phyloP scores from a whole-genome alignment of 1,139 yeast genomes.

The Candida neerlandica region DNA sequence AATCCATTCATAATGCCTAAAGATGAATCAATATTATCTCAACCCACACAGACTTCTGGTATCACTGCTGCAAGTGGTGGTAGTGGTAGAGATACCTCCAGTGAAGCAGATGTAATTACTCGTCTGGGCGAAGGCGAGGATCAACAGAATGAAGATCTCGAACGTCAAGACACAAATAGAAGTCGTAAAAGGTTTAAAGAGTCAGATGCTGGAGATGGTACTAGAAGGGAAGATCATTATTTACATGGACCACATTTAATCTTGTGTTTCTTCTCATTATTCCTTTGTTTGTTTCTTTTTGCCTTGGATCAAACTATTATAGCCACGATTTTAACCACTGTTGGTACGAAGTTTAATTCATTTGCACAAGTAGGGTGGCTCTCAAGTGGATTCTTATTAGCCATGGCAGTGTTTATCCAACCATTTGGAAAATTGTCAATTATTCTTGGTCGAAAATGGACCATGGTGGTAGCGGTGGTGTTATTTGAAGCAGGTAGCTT shows the following conservation, averaged over 20 bases:
- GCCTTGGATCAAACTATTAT: slow-evolving; percentile 48
- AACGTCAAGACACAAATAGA: slow-evolving; percentile 7
- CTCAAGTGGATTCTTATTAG: slow-evolving; percentile 57
- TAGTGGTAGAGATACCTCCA: not conserved
- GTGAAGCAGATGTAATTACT: not conserved
- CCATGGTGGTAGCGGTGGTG: slow-evolving; percentile 35
- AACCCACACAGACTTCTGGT: not conserved
- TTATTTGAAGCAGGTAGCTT: slow-evolving; percentile 43
- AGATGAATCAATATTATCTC: not conserved
- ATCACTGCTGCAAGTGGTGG: too few species aligned
- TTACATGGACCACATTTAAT: slow-evolving; percentile 31
- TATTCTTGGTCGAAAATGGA: slow-evolving; percentile 47
- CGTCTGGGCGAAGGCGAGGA: not conserved
- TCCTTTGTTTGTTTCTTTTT: slow-evolving; percentile 36
- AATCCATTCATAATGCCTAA: not conserved
- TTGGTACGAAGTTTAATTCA: slow-evolving; percentile 42
- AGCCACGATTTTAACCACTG: slow-evolving; percentile 36
- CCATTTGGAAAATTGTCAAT: slow-evolving; percentile 47
- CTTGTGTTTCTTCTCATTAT: slow-evolving; percentile 29
- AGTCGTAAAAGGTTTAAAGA: slow-evolving; percentile 24
- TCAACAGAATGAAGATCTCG: too few species aligned
- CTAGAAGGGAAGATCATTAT: slow-evolving; percentile 40
- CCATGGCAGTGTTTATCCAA: slow-evolving; percentile 38
- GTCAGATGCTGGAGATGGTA: slow-evolving; percentile 48
- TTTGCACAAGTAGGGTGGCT: slow-evolving; percentile 64